phyloP scores from a whole-genome alignment of 495 filamentous ascomycete genomes.

The Podospora conica region DNA sequence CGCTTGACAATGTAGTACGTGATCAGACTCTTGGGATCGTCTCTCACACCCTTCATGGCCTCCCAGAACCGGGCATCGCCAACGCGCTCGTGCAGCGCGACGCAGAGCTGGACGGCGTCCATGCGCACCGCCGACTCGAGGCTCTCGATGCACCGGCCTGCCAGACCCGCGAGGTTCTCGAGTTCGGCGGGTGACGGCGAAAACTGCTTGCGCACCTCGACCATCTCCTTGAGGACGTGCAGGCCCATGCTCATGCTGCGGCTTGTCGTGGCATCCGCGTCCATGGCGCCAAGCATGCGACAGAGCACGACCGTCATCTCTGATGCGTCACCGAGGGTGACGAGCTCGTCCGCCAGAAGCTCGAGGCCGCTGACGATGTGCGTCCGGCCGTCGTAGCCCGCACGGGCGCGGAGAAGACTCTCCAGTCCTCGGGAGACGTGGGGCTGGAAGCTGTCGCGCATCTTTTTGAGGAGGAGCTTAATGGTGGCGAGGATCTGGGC shows the following conservation, averaged over 20 bases:
- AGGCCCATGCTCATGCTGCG: constrained; percentile 53
- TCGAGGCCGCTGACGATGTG: constrained; percentile 51
- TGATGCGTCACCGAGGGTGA: constrained; percentile 43
- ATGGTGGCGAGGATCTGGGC: constrained; percentile 78
- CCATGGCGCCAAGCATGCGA: constrained; percentile 33
- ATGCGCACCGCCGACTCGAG: constrained; percentile 72
- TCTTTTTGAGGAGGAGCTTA: constrained; percentile 65
- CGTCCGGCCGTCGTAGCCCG: constrained; percentile 49
- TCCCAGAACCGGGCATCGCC: constrained; percentile 61
- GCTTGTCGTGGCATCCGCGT: constrained; percentile 25
- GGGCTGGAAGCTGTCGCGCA: constrained; percentile 55
- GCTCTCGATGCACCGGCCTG: constrained; percentile 58
- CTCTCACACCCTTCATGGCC: constrained; percentile 53
- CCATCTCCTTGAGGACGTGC: constrained; percentile 49
- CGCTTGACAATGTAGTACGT: constrained; percentile 77
- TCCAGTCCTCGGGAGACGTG: constrained; percentile 61
- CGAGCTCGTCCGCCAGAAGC: constrained; percentile 47
- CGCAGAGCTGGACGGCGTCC: constrained; percentile 70
- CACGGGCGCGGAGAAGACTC: constrained; percentile 60
- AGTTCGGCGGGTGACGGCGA: constrained; percentile 40
- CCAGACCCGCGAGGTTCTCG: constrained; percentile 46
- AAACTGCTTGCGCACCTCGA: constrained; percentile 37
- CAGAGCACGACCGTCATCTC: constrained; percentile 45
- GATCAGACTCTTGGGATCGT: constrained; percentile 66
- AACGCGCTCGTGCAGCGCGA: constrained; percentile 63